Evolutionary conservation across 2,329 filamentous ascomycete species (phyloP).

Genomic region (Ceratocystis variospora): DNA sequence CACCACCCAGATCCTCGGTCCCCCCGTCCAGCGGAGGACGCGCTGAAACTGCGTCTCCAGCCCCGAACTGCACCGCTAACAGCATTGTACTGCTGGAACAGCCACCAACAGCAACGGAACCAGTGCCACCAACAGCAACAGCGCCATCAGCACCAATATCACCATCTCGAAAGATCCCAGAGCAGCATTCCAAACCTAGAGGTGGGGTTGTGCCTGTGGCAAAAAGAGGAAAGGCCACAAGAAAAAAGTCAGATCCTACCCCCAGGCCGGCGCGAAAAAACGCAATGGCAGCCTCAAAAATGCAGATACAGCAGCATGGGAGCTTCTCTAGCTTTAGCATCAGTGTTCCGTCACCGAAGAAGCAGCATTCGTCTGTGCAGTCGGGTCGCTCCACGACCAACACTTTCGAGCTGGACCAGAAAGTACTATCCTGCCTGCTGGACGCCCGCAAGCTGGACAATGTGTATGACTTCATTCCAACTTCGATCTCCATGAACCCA

Average conservation of each 20-base stretch:
- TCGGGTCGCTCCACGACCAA: not conserved
- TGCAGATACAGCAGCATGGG: constrained; percentile 11
- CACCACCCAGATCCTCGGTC: too few species aligned
- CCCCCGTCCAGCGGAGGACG: too few species aligned
- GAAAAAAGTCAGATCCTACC: constrained; percentile 1
- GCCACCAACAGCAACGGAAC: not conserved
- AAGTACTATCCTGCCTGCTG: constrained; percentile 14
- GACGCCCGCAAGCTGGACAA: constrained; percentile 13
- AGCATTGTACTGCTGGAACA: too few species aligned
- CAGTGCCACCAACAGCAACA: not conserved
- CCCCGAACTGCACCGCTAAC: too few species aligned
- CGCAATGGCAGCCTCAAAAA: not conserved
- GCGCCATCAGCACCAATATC: not conserved
- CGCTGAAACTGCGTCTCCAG: too few species aligned
- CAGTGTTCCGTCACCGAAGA: not conserved
- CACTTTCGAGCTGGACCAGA: constrained; percentile 11
- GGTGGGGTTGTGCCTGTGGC: not conserved
- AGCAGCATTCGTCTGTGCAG: not conserved
- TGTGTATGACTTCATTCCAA: not conserved
- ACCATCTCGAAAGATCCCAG: not conserved
- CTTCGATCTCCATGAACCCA: not conserved
- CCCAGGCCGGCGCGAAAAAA: constrained; percentile 11
- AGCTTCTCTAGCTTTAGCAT: constrained; percentile 16
- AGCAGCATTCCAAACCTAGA: not conserved
- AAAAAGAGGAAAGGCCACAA: not conserved